A percentile compares a stretch with the other conserved stretches of the same genome.
Evolutionary conservation across 1,139 yeast genomes (phyloP).

Genomic region (Protomyces arabidopsidicola): DNA sequence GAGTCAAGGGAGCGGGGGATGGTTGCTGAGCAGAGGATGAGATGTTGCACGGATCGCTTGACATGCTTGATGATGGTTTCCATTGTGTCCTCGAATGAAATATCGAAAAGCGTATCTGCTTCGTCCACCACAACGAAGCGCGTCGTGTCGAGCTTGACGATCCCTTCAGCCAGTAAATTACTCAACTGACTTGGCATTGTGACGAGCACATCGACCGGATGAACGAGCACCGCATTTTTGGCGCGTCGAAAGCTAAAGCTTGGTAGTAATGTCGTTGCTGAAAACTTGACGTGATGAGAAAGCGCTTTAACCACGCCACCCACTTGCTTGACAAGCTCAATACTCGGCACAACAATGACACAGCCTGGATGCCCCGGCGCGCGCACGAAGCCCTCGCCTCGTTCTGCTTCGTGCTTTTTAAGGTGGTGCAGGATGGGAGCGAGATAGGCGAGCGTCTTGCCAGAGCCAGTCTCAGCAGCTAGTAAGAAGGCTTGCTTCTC

Average conservation of each 20-base stretch:
- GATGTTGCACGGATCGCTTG: constrained; percentile 50
- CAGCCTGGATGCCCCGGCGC: constrained; percentile 48
- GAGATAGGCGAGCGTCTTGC: constrained; percentile 89
- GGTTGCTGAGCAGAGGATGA: constrained; percentile 84
- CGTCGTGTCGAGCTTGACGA: constrained; percentile 32
- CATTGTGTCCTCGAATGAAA: constrained; percentile 71
- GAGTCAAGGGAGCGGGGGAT: constrained; percentile 73
- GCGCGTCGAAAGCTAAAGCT: constrained; percentile 27
- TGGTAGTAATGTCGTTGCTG: constrained; percentile 37
- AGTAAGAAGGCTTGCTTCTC: constrained; percentile 57
- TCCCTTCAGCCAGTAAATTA: constrained; percentile 27
- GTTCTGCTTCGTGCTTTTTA: constrained; percentile 39
- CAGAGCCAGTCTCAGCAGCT: constrained; percentile 96
- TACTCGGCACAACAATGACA: constrained; percentile 77
- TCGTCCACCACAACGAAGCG: constrained; percentile 79
- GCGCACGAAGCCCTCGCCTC: constrained; percentile 33
- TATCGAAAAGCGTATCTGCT: constrained; percentile 88
- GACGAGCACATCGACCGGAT: constrained; percentile 67
- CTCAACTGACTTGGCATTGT: constrained; percentile 60
- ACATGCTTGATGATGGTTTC: constrained; percentile 52
- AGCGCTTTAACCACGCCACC: constrained; percentile 52
- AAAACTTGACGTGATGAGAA: constrained; percentile 46
- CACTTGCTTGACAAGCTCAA: constrained; percentile 82
- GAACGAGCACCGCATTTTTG: constrained; percentile 29
- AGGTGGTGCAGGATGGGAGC: constrained; percentile 68